phyloP scores from a whole-genome alignment of 1,284 basidiomycete genomes.

The Tetrapyrgos nigripes region DNA sequence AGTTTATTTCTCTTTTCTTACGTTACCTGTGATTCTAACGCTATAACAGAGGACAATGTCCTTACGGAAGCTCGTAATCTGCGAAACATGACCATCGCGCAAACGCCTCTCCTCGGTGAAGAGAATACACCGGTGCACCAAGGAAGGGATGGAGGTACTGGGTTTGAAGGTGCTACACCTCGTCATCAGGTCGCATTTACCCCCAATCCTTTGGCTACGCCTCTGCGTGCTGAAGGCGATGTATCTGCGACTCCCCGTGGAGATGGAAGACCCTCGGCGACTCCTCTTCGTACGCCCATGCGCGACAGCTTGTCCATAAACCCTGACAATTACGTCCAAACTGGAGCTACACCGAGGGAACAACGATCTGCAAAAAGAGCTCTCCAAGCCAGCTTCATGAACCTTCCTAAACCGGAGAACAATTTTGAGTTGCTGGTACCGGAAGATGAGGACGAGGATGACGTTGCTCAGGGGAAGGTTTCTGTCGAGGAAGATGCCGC shows the following conservation, averaged over 20 bases:
- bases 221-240: constrained; percentile 58
- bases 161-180: constrained; percentile 92
- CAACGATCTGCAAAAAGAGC: constrained; percentile 76
- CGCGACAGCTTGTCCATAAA: constrained; percentile 94
- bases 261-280: constrained; percentile 59
- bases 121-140: constrained; percentile 93
- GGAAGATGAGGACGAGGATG: constrained; percentile 77
- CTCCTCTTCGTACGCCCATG: constrained; percentile 90
- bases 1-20: constrained; percentile 39
- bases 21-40: constrained; percentile 8
- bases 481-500: constrained; percentile 86
- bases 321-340: constrained; percentile 59
- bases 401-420: constrained; percentile 93
- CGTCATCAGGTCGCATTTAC: constrained; percentile 89
- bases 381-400: constrained; percentile 83
- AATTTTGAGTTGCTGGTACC: constrained; percentile 96
- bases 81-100: constrained; percentile 89
- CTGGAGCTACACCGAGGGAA: constrained; percentile 79
- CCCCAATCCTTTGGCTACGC: constrained; percentile 95
- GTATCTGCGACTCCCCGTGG: constrained; percentile 70
- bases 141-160: constrained; percentile 77
- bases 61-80: constrained; percentile 95
- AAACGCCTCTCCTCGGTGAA: constrained; percentile 96
- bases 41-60: constrained; percentile 81
- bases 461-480: constrained; percentile 46